These are phyloP conservation scores for Paratrimastix pyriformis DNA, from an alignment of 78 protist genomes.

Conservation along the genomic window DNA sequence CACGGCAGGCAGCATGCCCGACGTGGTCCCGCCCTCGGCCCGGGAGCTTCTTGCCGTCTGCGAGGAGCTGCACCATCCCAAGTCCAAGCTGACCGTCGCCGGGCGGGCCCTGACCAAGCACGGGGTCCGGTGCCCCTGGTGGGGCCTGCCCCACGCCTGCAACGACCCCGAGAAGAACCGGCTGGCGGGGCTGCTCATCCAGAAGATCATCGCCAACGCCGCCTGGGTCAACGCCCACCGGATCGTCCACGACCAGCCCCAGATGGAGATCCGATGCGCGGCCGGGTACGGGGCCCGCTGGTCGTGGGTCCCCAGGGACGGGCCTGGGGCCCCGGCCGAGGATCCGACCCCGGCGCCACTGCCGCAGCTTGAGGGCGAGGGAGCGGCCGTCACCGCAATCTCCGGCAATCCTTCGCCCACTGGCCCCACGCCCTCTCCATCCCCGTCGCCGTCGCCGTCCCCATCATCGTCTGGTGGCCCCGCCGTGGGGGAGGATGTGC, in stretches of 20 bases:
- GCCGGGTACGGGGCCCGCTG: slow-evolving; percentile 14
- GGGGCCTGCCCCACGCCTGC: background rate
- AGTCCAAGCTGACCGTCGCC: background rate
- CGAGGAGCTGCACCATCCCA: background rate
- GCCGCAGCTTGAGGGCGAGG: no score
- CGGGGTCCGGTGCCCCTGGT: slow-evolving; percentile 2
- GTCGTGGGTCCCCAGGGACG: no score
- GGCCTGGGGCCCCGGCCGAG: no score
- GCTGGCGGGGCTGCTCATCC: background rate
- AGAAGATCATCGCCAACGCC: background rate
- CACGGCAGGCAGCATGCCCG: no score
- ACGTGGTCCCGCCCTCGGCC: slow-evolving; percentile 1
- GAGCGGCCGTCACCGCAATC: no score
- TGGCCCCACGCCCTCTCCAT: no score
- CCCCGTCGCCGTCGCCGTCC: no score
- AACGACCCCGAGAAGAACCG: background rate
- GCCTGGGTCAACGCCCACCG: background rate
- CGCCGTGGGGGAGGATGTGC: no score
- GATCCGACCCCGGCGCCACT: no score
- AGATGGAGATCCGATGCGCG: background rate
- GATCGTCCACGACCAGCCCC: background rate
- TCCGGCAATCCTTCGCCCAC: no score
- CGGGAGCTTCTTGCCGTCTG: background rate
- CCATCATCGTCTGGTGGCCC: no score
- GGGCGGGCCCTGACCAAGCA: slow-evolving; percentile 11